Evolutionary conservation across 2,329 filamentous ascomycete genomes (phyloP).

Genomic region (Sporothrix inflata): DNA sequence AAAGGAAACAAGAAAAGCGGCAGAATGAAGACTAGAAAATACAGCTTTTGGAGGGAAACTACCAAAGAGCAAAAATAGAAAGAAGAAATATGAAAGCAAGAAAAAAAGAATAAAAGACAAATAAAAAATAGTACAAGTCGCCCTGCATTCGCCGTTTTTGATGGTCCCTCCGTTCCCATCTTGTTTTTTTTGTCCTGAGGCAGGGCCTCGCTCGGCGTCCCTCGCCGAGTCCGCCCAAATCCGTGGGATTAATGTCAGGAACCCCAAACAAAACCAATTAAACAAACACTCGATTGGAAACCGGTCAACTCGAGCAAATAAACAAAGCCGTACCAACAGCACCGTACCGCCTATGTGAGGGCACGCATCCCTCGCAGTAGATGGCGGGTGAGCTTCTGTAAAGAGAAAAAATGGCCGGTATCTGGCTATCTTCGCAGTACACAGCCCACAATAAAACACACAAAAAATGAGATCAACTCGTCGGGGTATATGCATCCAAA

Average conservation of each 20-base stretch:
- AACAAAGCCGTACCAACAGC: not conserved
- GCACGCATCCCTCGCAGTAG: not conserved
- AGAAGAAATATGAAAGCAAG: not conserved
- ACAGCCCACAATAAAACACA: not conserved
- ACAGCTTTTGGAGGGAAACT: slow-evolving; percentile 8
- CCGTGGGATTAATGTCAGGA: not conserved
- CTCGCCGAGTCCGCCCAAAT: not conserved
- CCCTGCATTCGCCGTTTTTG: slow-evolving; percentile 21
- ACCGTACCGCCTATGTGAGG: not conserved
- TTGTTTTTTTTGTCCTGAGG: slow-evolving; percentile 8
- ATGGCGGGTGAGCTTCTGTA: not conserved
- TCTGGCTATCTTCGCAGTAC: not conserved
- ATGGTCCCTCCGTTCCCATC: slow-evolving; percentile 1
- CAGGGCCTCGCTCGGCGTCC: not conserved
- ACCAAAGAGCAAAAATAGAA: not conserved
- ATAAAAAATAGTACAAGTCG: not conserved
- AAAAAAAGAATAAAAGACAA: not conserved
- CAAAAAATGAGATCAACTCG: slow-evolving; percentile 15
- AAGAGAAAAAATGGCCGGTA: not conserved
- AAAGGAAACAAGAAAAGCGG: slow-evolving; percentile 13
- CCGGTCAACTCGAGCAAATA: not conserved
- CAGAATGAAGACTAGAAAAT: slow-evolving; percentile 23
- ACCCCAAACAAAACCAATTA: slow-evolving; percentile 5
- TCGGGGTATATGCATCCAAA: slow-evolving; percentile 28
- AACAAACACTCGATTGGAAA: slow-evolving; percentile 6